These are phyloP conservation scores for Rosa hybrid DNA, from an alignment of 331 rosid genomes.

Conservation along the genomic window DNA sequence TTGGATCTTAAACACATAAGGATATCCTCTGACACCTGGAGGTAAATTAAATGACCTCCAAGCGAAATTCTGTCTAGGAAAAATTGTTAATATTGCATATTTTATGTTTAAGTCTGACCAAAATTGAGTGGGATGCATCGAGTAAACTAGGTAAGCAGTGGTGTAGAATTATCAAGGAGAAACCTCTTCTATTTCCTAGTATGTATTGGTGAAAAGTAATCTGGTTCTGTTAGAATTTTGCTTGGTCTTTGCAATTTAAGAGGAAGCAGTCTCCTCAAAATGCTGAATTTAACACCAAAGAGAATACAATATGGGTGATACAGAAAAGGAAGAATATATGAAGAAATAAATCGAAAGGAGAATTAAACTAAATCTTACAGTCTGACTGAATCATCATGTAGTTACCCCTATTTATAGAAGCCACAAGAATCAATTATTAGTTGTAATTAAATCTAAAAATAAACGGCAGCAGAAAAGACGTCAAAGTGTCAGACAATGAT, in stretches of 20 bases:
- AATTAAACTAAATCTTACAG: background rate
- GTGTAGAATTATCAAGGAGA: background rate
- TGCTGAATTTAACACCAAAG: background rate
- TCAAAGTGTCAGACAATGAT: background rate
- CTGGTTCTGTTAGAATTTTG: background rate
- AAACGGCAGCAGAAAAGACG: background rate
- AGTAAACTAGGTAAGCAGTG: background rate
- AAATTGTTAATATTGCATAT: background rate
- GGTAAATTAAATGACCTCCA: background rate
- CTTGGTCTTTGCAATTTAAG: background rate
- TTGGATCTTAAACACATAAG: background rate
- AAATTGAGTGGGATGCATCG: background rate
- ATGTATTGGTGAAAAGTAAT: background rate
- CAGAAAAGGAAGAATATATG: background rate
- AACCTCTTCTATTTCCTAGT: background rate
- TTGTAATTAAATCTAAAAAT: background rate
- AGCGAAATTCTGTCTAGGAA: background rate
- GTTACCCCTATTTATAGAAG: background rate
- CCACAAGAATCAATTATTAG: background rate
- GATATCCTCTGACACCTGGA: background rate
- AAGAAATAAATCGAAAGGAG: background rate
- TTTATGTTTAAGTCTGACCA: background rate
- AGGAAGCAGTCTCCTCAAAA: constrained; percentile 1
- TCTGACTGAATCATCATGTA: background rate
- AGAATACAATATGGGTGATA: background rate